Evolutionary conservation across 2,329 filamentous ascomycete genomes (phyloP), one percentile per base, ranked within the genome.

Genomic region (Fusarium sp.): DNA sequence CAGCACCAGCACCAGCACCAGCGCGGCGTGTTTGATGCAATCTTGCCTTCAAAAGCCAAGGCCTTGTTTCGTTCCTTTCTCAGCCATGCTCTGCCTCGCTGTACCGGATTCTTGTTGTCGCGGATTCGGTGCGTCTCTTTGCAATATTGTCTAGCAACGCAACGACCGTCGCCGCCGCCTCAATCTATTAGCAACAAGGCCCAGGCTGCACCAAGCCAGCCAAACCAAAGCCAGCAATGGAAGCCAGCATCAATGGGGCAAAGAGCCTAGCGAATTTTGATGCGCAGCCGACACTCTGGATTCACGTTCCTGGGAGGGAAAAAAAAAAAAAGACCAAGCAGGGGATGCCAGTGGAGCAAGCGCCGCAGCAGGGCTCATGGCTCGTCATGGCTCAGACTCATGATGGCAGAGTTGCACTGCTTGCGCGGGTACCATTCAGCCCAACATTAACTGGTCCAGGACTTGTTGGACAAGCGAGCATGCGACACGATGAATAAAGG

Each of bases 261-360:
- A 35, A 42, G 14, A 49, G 46, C 54, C 55, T 38, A 53, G 60
- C 46, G 60, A 52, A 52, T 64, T 56, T 25, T 56, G 48, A 61
- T 53, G 53, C 44, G 55, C 61, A 51, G 61, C 61, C 61, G 39
- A 54, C 36, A 44, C 47, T 53, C 58, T 53, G 36, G 59, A 58
- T 59, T 65, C 56, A 62, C 53, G 63, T 69, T 68, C 63, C 68
- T 68, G 56, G 19, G n/a, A n/a, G n/a, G n/a, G n/a, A n/a, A n/a
- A n/a, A n/a, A n/a, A n/a, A 19, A 64, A 67, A 32, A 27, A 49
- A 46, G 57, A 59, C 15, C 51, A 68, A 69, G 68, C 68, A 67
- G 66, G 65, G 58, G 68, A 61, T 61, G 47, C 25, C 27, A 50
- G 63, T 69, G 68, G 68, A 50, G 55, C 57, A 54, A 53, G 55